These are phyloP conservation scores for Acorus gramineus DNA, from an alignment of 106 monocot species.

Conservation along the genomic window DNA sequence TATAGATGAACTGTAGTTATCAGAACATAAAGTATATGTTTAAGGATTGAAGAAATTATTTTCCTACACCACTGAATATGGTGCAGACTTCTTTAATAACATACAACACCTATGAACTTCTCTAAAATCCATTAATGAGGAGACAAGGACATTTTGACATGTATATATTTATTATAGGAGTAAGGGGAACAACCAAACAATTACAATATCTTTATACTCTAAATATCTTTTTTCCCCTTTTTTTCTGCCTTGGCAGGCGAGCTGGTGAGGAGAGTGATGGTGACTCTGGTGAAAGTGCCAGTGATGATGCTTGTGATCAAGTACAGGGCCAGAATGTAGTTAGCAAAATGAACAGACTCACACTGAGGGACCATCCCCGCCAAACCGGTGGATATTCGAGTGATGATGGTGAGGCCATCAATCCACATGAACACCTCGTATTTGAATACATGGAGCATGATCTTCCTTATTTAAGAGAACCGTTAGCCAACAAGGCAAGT, in stretches of 20 bases:
- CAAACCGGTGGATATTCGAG: constrained; percentile 4
- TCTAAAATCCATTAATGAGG: no score
- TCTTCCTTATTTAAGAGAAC: constrained; percentile 34
- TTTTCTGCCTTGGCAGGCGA: constrained; percentile 10
- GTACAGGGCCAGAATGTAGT: background rate
- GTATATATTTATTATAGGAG: no score
- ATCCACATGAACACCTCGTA: constrained; percentile 6
- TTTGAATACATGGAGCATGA: constrained; percentile 27
- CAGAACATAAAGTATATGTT: no score
- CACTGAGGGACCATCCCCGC: background rate
- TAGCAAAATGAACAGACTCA: constrained; percentile 4
- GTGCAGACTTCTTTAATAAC: no score
- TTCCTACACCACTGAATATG: no score
- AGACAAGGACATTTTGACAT: no score
- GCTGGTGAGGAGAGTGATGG: constrained; percentile 14
- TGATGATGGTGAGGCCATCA: constrained; percentile 11
- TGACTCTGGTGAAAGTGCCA: constrained; percentile 8
- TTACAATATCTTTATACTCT: background rate
- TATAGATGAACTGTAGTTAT: no score
- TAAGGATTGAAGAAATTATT: no score
- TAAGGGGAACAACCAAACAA: background rate
- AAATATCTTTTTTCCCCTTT: background rate
- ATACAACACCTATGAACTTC: no score
- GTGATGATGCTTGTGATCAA: constrained; percentile 17
- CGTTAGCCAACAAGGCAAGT: constrained; percentile 30